Conservation (phyloP, 257 asterid species). For the Avicennia marina region DNA sequence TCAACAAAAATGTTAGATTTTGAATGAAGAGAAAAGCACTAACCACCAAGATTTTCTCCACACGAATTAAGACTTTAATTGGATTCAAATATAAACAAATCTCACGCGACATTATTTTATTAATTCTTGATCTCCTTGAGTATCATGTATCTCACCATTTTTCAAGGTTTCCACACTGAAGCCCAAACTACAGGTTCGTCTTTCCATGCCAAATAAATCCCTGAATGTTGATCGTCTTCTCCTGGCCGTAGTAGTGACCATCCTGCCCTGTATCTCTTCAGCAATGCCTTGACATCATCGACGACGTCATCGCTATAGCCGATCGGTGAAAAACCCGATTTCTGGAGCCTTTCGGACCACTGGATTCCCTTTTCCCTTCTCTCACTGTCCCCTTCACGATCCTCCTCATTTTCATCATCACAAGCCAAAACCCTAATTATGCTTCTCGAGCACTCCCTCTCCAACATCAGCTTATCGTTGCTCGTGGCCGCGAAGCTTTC, state of each 20-base stretch:
- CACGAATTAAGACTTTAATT: slow-evolving; percentile 9
- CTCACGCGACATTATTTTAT: neutral
- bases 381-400: slow-evolving; percentile 36
- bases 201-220: slow-evolving; percentile 76
- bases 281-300: slow-evolving; percentile 70
- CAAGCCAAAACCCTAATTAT: slow-evolving; percentile 80
- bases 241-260: slow-evolving; percentile 52
- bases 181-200: slow-evolving; percentile 86
- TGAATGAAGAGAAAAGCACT: slow-evolving; percentile 8
- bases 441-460: slow-evolving; percentile 68
- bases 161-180: slow-evolving; percentile 77
- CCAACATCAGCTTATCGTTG: slow-evolving; percentile 70
- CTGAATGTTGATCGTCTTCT: slow-evolving; percentile 27
- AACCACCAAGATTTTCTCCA: neutral
- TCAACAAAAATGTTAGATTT: slow-evolving; percentile 10
- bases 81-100: slow-evolving; percentile 18
- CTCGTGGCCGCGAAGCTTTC: slow-evolving; percentile 69
- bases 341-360: slow-evolving; percentile 65
- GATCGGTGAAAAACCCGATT: slow-evolving; percentile 30
- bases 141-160: neutral
- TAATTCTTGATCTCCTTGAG: neutral
- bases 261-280: slow-evolving; percentile 64
- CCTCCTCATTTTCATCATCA: slow-evolving; percentile 30
- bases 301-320: slow-evolving; percentile 65
- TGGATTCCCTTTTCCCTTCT: slow-evolving; percentile 61